Evolutionary conservation across 2,329 filamentous ascomycete species (phyloP), one percentile per base, ranked within the genome.

Genomic region (Aspergillus latus): DNA sequence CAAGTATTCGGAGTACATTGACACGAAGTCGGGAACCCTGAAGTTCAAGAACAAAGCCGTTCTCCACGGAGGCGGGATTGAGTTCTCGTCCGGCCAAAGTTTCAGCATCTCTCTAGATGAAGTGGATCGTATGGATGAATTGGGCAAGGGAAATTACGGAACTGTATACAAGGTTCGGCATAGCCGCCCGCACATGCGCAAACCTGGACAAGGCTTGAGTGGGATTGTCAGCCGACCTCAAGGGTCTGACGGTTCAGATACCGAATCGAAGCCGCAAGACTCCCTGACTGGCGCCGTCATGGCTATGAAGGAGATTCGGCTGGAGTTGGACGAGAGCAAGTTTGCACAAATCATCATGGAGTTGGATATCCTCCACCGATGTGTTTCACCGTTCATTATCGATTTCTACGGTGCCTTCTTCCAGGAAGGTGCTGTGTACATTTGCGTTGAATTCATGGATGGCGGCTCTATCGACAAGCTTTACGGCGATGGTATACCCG

Each of bases 391-490:
- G 0, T 96, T 93, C 74, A 97, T 99, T 64, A 94, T 99, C 73
- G 93, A 99, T 70, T 99, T 99, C 68, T 99, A 97, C 72, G 94
- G 94, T 0, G 94, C 94, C 4, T 99, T 99, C 73, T 99, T 97
- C 80, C 94, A 99, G 70, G 94, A 99, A 77, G 93, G 94, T 29
- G 94, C 94, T 0, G 94, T 99, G 1, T 99, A 99, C 74, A 97
- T 99, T 73, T 99, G 94, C 76, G 96, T 99, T 73, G 94, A 99
- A 76, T 96, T 92, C 75, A 99, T 99, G 94, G 92, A 99, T 70
- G 94, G 94, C 46, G 94, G 94, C 6, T 97, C 92, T 37, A 92
- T 97, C 69, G 94, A 99, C 80, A 97, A 97, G 74, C 78, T 99
- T 10, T 99, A 99, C 72, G 84, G 84, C 9, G 90, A 92, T 58